phyloP scores from a whole-genome alignment of 805 yeast genomes.

The Pachysolen tannophilus region DNA sequence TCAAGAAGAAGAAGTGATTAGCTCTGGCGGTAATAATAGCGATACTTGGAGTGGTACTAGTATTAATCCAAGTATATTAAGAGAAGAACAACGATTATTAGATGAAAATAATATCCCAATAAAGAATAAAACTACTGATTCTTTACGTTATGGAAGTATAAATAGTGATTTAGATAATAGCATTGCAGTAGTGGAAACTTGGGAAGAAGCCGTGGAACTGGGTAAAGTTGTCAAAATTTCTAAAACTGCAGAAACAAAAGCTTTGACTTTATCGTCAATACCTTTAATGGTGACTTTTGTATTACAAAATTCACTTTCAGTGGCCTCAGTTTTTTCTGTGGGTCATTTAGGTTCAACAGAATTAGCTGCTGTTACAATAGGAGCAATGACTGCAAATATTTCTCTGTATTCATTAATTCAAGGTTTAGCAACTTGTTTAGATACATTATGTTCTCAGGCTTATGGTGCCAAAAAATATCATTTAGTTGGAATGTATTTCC shows the following conservation, averaged over 20 bases:
- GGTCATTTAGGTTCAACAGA: slow-evolving; percentile 55
- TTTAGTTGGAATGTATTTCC: slow-evolving; percentile 41
- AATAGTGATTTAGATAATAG: background rate
- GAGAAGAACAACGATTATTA: slow-evolving; percentile 5
- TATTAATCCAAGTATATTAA: background rate
- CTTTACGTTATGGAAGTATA: background rate
- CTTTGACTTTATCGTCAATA: slow-evolving; percentile 30
- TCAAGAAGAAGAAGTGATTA: background rate
- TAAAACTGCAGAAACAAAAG: slow-evolving; percentile 14
- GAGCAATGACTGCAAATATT: slow-evolving; percentile 48
- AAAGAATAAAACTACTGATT: background rate
- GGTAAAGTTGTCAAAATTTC: slow-evolving; percentile 2
- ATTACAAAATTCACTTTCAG: slow-evolving; percentile 45
- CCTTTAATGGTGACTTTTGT: slow-evolving; percentile 47
- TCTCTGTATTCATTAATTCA: slow-evolving; percentile 49
- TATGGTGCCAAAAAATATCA: slow-evolving; percentile 45
- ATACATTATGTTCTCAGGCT: slow-evolving; percentile 54
- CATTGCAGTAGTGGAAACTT: background rate
- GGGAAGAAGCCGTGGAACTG: slow-evolving; percentile 2
- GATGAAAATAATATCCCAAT: slow-evolving; percentile 4
- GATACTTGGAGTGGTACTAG: background rate
- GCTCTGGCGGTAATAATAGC: background rate
- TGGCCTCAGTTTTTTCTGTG: slow-evolving; percentile 45
- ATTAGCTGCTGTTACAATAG: slow-evolving; percentile 51
- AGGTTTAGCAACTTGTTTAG: slow-evolving; percentile 50